These are phyloP conservation scores for Pythium rishiriense DNA, from an alignment of 352 stramenopile genomes.

Conservation along the genomic window DNA sequence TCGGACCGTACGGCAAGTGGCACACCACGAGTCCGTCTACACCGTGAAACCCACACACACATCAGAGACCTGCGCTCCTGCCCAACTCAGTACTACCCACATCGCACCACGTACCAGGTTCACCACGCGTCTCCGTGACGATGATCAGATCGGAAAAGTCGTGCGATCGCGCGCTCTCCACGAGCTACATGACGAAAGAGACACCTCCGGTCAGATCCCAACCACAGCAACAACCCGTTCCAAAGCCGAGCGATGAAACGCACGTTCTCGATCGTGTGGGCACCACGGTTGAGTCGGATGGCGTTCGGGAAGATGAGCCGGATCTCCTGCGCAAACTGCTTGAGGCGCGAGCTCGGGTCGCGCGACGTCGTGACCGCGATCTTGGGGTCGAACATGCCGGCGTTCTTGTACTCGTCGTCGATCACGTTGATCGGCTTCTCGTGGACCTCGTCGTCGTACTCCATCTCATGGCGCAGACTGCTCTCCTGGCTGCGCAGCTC, in stretches of 20 bases:
- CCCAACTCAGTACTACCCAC: not conserved
- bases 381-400: constrained; percentile 96
- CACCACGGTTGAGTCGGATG: constrained; percentile 96
- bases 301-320: constrained; percentile 98
- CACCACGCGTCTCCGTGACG: constrained; percentile 98
- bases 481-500: constrained; percentile 95
- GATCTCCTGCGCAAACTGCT: constrained; percentile 99
- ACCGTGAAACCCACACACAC: not conserved
- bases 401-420: constrained; percentile 99
- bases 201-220: not conserved
- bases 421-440: constrained; percentile 91
- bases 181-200: constrained; percentile 74
- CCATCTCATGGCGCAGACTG: constrained; percentile 91
- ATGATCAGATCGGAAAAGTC: constrained; percentile 99
- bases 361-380: constrained; percentile 98
- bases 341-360: constrained; percentile 96
- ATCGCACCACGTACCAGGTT: constrained; percentile 74
- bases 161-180: constrained; percentile 94
- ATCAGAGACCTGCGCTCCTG: not conserved
- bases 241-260: constrained; percentile 23
- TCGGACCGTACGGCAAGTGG: constrained; percentile 98
- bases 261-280: constrained; percentile 91
- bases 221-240: not conserved
- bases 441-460: constrained; percentile 90
- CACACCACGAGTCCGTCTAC: constrained; percentile 97